Evolutionary conservation across 768 basidiomycete genomes (phyloP).

Genomic region (Leccinum sublutescens): DNA sequence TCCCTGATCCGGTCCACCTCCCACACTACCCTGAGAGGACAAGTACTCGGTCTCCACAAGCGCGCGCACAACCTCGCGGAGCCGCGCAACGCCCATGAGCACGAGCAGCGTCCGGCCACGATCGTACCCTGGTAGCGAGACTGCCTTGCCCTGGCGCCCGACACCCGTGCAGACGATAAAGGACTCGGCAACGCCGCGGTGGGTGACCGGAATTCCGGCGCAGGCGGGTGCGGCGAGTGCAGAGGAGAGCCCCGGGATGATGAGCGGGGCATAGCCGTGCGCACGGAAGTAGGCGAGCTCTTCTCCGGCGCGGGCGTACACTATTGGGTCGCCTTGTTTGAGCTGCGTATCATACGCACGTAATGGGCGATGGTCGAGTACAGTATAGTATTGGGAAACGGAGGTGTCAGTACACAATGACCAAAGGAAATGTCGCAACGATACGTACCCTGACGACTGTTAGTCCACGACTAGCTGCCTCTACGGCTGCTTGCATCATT

Average conservation of each 20-base stretch:
- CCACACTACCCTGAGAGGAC: too few species aligned
- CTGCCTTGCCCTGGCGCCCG: slow-evolving; percentile 78
- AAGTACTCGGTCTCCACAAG: slow-evolving; percentile 35
- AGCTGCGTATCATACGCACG: slow-evolving; percentile 45
- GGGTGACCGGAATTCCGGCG: slow-evolving; percentile 91
- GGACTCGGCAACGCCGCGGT: slow-evolving; percentile 89
- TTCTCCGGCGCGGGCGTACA: slow-evolving; percentile 93
- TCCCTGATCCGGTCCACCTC: too few species aligned
- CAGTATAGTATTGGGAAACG: background rate
- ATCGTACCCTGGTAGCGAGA: slow-evolving; percentile 85
- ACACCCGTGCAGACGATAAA: slow-evolving; percentile 94
- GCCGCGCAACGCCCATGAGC: slow-evolving; percentile 93
- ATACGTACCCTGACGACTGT: slow-evolving; percentile 80
- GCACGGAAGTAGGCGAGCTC: slow-evolving; percentile 91
- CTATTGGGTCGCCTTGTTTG: slow-evolving; percentile 96
- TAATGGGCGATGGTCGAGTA: background rate
- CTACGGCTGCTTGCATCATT: slow-evolving; percentile 90
- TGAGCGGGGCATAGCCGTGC: slow-evolving; percentile 76
- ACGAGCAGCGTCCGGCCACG: slow-evolving; percentile 78
- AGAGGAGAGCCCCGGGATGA: slow-evolving; percentile 89
- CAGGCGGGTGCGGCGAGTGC: slow-evolving; percentile 88
- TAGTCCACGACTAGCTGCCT: slow-evolving; percentile 74
- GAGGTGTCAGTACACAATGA: background rate
- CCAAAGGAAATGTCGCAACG: background rate
- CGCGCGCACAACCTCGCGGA: slow-evolving; percentile 66